Conservation (phyloP, 139 green algal species). For the Pleodorina starrii region DNA sequence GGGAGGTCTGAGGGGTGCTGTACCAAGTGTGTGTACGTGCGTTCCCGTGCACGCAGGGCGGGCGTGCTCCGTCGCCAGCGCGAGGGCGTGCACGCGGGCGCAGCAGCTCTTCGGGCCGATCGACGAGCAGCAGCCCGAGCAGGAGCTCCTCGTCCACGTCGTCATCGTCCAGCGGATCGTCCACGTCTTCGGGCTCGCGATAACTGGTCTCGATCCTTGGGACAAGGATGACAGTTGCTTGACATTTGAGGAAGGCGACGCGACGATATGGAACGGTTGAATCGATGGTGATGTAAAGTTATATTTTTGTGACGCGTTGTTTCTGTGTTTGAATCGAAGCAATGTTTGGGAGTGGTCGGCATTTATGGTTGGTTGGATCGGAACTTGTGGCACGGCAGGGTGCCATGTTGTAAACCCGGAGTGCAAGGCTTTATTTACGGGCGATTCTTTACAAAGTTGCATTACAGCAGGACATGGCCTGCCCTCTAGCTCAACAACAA, state of each 20-base stretch:
- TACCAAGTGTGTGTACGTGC: too few species aligned
- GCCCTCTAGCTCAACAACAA: conserved; percentile 7
- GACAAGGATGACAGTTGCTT: too few species aligned
- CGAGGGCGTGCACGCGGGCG: conserved; percentile 40
- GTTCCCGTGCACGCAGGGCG: neutral
- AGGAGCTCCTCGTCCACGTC: conserved; percentile 11
- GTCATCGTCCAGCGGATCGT: conserved; percentile 18
- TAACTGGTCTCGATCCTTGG: too few species aligned
- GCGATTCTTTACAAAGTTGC: too few species aligned
- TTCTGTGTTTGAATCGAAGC: neutral
- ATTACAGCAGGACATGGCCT: conserved; percentile 6
- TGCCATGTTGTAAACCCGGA: too few species aligned
- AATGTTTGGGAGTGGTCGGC: neutral
- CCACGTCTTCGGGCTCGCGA: conserved; percentile 25
- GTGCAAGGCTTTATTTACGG: too few species aligned
- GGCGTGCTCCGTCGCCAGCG: conserved; percentile 12
- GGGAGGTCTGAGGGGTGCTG: too few species aligned
- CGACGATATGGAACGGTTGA: too few species aligned
- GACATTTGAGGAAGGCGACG: too few species aligned
- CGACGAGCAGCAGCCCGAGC: conserved; percentile 21
- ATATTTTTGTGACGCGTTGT: neutral
- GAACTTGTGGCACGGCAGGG: neutral
- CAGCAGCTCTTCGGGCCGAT: conserved; percentile 13
- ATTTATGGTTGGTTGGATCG: neutral
- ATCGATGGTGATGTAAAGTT: too few species aligned